A percentile compares a stretch with the other conserved stretches of the same genome.
Evolutionary conservation across 2,329 filamentous ascomycete genomes (phyloP).

Genomic region (Exophiala bonariae): DNA sequence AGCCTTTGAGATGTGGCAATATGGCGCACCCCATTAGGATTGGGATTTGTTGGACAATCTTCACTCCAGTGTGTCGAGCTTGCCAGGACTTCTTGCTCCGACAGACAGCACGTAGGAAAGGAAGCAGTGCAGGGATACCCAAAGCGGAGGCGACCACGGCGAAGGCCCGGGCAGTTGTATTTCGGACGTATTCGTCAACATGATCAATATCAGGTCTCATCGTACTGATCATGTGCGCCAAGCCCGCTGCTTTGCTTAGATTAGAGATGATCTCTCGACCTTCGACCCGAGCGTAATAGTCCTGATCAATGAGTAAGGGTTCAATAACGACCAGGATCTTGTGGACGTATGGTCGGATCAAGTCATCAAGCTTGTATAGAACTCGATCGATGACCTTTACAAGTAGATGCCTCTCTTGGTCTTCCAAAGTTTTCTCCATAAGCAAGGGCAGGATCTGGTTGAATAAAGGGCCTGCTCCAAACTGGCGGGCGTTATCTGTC

Average conservation of each 20-base stretch:
- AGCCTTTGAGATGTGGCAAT: slow-evolving; percentile 87
- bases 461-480: slow-evolving; percentile 90
- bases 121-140: slow-evolving; percentile 90
- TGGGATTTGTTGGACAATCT: slow-evolving; percentile 98
- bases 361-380: slow-evolving; percentile 95
- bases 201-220: slow-evolving; percentile 99
- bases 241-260: slow-evolving; percentile 89
- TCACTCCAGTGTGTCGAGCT: slow-evolving; percentile 94
- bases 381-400: slow-evolving; percentile 99
- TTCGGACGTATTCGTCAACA: slow-evolving; percentile 95
- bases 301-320: slow-evolving; percentile 97
- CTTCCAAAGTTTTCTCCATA: slow-evolving; percentile 97
- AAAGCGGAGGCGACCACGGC: slow-evolving; percentile 95
- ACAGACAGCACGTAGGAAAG: slow-evolving; percentile 93
- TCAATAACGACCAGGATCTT: slow-evolving; percentile 99
- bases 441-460: slow-evolving; percentile 95
- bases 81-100: slow-evolving; percentile 99
- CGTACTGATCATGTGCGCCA: slow-evolving; percentile 98
- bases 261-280: slow-evolving; percentile 99
- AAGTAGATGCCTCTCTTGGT: slow-evolving; percentile 94
- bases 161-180: slow-evolving; percentile 95
- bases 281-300: slow-evolving; percentile 98
- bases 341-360: slow-evolving; percentile 94
- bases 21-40: slow-evolving; percentile 99
- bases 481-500: slow-evolving; percentile 94